A percentile compares a stretch with the other conserved stretches of the same genome.
phyloP scores from a whole-genome alignment of 257 asterid genomes.

The Solanum tacnaense region DNA sequence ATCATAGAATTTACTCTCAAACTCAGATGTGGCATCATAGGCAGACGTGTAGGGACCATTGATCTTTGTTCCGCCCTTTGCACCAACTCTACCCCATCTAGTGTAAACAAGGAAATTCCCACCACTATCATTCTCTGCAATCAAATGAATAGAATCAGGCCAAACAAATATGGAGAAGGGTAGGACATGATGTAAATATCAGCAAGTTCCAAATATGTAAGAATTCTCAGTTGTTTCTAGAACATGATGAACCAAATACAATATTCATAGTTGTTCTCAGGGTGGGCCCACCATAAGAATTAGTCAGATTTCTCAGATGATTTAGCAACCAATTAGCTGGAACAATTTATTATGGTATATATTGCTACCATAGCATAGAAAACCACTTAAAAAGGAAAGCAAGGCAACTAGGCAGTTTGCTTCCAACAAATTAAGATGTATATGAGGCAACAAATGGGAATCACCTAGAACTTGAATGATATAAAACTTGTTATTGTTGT shows the following conservation, averaged over 20 bases:
- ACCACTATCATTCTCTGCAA: constrained; percentile 78
- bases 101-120: constrained; percentile 58
- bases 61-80: constrained; percentile 67
- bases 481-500: constrained; percentile 81
- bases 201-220: neutral
- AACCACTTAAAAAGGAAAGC: neutral
- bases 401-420: neutral
- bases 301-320: neutral
- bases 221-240: neutral
- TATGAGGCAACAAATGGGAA: neutral
- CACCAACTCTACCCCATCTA: constrained; percentile 99
- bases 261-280: neutral
- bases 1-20: constrained; percentile 58
- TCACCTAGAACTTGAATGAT: constrained; percentile 50
- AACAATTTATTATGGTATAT: neutral
- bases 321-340: neutral
- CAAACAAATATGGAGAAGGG: neutral
- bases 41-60: constrained; percentile 50
- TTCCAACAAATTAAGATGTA: neutral
- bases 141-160: neutral
- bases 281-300: neutral
- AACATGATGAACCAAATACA: neutral
- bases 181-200: neutral
- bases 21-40: constrained; percentile 43
- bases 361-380: neutral